Base-by-base conservation (phyloP, 345 rosid species). In the Hevea brasiliensis region DNA sequence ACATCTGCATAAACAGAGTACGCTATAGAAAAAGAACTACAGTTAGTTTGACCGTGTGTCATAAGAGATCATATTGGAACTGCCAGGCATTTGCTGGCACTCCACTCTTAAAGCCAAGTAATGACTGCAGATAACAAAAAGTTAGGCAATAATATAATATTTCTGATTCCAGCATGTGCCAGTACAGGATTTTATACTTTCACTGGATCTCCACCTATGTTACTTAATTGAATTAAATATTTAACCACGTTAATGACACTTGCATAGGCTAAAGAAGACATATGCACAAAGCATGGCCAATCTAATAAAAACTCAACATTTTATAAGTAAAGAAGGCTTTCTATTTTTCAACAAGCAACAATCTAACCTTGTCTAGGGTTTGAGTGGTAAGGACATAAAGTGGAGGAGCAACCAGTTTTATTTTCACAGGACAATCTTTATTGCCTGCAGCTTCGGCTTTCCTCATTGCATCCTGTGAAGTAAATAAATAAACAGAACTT, bases 401-500 rank as follows among this genome's bases (percentile, higher is more conserved):
- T 58, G 99, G 99, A 70, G 98, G 94, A 54, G 97, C 98, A 86
- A 93, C 99, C 79, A 93, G 74, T 60, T 96, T 93, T 63, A 96
- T 96, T 83, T 91, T 96, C 58, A 96, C 98, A 26, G 99, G 99
- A 65, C 99, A 96, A 42, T 90, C 93, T 6, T 86, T 86, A 54
- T 89, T 93, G 45, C 98, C 99, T 50, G 85, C 89, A 59, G 97
- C 99, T 86, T 90, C 99, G 72, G 99, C 99, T 74, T 90, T 91
- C 76, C 79, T 82, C 98, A 96, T 93, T 68, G 98, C 94, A 29
- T 91, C 99, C 99, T 96, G 87, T 70, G 74, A 74, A 72, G 63
- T 68, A 65, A 76, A 67, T 47, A 13, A 72, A 35, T 13, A 53
- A 50, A 65, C 1, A 24, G 20, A 24, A 75, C 72, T 45, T 13